phyloP scores from a whole-genome alignment of 23 red algal species.

The Gracilariopsis chorda region DNA sequence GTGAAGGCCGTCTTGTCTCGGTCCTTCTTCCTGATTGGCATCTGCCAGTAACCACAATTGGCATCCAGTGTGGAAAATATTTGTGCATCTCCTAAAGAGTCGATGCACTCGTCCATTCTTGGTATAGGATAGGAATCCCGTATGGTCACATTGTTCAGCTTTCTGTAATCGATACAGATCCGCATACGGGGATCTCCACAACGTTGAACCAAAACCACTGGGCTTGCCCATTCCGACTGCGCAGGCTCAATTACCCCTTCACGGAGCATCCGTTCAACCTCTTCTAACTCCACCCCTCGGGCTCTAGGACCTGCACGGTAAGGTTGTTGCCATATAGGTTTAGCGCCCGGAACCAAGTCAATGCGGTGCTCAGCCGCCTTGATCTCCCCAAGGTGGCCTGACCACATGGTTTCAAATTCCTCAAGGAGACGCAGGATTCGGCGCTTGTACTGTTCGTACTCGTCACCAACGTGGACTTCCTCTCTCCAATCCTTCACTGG shows the following conservation, averaged over 20 bases:
- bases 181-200: not conserved
- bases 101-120: conserved; percentile 24
- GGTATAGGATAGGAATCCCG: not conserved
- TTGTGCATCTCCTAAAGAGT: conserved; percentile 18
- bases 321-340: not conserved
- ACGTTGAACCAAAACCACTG: not conserved
- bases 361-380: not conserved
- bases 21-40: not conserved
- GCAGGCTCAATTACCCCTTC: conserved; percentile 10
- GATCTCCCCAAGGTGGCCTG: not conserved
- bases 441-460: not conserved
- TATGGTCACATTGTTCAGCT: not conserved
- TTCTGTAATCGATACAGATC: conserved; percentile 5
- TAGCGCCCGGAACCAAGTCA: not conserved
- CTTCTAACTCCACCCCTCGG: not conserved
- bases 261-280: not conserved
- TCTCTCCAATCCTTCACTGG: not conserved
- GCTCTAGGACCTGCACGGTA: not conserved
- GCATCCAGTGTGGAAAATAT: not conserved
- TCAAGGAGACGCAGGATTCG: not conserved
- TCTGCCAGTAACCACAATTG: not conserved
- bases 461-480: not conserved
- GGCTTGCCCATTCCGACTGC: not conserved
- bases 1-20: not conserved
- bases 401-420: not conserved